A percentile compares a stretch with the other conserved stretches of the same genome.
These are phyloP conservation scores for Heimioporus sp. DNA, from an alignment of 768 basidiomycete genomes.

Conservation along the genomic window DNA sequence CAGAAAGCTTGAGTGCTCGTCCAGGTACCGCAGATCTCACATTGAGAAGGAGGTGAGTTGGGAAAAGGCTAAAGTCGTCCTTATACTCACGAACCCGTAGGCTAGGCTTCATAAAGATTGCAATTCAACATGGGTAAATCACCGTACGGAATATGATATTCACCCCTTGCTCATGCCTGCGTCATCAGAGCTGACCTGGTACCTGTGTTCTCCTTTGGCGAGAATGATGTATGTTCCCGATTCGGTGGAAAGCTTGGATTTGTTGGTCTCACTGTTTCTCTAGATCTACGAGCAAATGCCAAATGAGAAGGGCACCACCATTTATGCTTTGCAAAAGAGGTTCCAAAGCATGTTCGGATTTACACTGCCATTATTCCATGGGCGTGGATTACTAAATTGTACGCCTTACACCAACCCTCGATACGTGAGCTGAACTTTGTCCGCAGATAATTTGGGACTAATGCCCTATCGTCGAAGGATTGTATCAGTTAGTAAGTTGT, in stretches of 20 bases:
- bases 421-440: no score
- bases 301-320: conserved; percentile 87
- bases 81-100: conserved; percentile 33
- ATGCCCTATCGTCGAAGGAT: conserved; percentile 96
- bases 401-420: conserved; percentile 22
- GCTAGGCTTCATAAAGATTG: conserved; percentile 93
- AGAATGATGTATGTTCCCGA: conserved; percentile 79
- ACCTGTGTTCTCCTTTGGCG: conserved; percentile 97
- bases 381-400: conserved; percentile 94
- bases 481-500: conserved; percentile 88
- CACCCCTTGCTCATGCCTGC: conserved; percentile 3
- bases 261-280: not conserved
- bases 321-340: conserved; percentile 83
- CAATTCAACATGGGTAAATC: conserved; percentile 81
- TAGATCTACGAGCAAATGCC: conserved; percentile 98
- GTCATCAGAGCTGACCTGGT: conserved; percentile 82
- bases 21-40: conserved; percentile 97
- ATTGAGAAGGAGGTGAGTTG: conserved; percentile 57
- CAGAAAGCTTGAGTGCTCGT: conserved; percentile 89
- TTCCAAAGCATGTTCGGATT: conserved; percentile 95
- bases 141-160: not conserved
- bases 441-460: conserved; percentile 85
- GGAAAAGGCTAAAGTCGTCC: not conserved
- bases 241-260: not conserved
- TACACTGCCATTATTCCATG: conserved; percentile 96